These are phyloP conservation scores for Lodderomyces elongisporus DNA, from an alignment of 1,139 yeast species.

Conservation along the genomic window DNA sequence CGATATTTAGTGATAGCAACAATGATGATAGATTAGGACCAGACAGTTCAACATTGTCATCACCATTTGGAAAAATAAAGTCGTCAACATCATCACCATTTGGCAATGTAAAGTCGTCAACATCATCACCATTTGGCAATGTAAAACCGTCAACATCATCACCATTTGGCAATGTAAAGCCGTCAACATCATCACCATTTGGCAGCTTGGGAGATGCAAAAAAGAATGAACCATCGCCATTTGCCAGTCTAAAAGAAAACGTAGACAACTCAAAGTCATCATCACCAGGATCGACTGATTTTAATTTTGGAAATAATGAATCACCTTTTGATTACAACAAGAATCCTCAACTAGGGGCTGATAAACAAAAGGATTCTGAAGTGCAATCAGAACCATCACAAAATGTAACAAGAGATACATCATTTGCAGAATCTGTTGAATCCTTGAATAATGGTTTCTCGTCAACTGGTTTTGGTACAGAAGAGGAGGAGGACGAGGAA, in stretches of 20 bases:
- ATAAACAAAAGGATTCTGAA: no score
- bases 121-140: background rate
- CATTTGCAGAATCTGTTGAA: conserved; percentile 5
- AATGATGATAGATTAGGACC: no score
- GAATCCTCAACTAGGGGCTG: no score
- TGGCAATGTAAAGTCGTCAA: conserved; percentile 2
- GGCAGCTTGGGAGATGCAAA: conserved; percentile 1
- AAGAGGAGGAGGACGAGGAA: background rate
- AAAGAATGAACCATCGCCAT: conserved; percentile 1
- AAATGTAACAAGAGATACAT: conserved; percentile 3
- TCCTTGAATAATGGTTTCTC: no score
- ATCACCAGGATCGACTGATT: background rate
- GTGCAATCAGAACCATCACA: no score
- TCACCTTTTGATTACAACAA: no score
- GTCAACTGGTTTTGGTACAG: no score
- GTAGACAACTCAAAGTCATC: background rate
- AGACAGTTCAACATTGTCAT: no score
- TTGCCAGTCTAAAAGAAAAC: background rate
- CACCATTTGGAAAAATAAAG: no score
- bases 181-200: conserved; percentile 5
- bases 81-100: no score
- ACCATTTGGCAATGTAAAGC: conserved; percentile 1
- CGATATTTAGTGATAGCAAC: no score
- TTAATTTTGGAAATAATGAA: no score
- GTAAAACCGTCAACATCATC: background rate